These are phyloP conservation scores for Pisolithus orientalis DNA, from an alignment of 768 basidiomycete genomes.

Conservation along the genomic window DNA sequence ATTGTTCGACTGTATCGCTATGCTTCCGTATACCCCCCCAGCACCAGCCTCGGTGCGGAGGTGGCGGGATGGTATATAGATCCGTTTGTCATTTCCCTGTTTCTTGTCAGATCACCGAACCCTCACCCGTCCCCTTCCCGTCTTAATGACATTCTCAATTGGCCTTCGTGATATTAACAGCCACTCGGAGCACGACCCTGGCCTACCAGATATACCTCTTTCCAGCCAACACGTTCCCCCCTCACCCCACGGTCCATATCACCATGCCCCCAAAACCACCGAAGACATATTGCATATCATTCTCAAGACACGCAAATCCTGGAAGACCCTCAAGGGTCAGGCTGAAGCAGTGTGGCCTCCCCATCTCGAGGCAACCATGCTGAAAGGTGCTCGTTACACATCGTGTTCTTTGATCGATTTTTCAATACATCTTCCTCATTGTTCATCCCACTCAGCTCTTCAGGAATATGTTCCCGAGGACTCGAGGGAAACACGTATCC, in stretches of 20 bases:
- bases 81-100: neutral
- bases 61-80: neutral
- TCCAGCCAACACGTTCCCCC: neutral
- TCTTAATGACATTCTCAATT: neutral
- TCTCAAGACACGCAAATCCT: conserved; percentile 63
- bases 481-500: conserved; percentile 63
- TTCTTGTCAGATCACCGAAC: neutral
- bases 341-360: conserved; percentile 78
- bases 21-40: neutral
- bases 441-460: conserved; percentile 40
- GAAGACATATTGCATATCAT: conserved; percentile 60
- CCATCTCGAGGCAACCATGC: conserved; percentile 67
- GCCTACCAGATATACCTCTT: neutral
- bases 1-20: neutral
- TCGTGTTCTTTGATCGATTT: neutral
- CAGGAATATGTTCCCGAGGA: conserved; percentile 68
- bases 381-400: conserved; percentile 49
- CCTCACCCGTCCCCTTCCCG: neutral
- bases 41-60: neutral
- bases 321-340: conserved; percentile 62
- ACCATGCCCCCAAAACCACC: conserved; percentile 17
- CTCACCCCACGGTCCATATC: conserved; percentile 9
- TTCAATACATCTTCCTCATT: conserved; percentile 13
- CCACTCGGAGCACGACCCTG: neutral
- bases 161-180: neutral